Base-by-base conservation (phyloP, 768 basidiomycete species). In the Lentinula aciculospora region DNA sequence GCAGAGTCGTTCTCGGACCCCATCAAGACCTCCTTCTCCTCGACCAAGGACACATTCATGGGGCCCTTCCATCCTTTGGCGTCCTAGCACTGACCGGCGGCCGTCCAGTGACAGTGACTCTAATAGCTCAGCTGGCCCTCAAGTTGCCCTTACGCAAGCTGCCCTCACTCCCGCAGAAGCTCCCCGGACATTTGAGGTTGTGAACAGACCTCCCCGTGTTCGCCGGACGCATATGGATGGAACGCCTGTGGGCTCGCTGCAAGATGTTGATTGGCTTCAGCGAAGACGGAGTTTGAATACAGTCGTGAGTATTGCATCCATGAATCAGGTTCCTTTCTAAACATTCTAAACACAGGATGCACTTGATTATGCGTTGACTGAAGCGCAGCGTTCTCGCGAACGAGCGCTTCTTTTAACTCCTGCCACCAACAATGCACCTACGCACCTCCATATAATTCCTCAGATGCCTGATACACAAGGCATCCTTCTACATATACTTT, bases 221-320 rank as follows among this genome's bases (percentile, higher is more conserved):
- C 74, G 73, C 13, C 70, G 66, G 58, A 61, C 15, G 31, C 39
- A 32, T 19, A 36, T 32, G n/a, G 51, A 53, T 5, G 31, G 32
- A 1, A 29, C 53, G 13, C 39, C 51, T 13, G 19, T 17, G 0
- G 19, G 58, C 25, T 21, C 48, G 2, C 39, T 44, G 19, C 49
- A 50, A 29, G 88, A 92, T 65, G 74, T 89, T 50, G 89, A 89
- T 66, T 92, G 91, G 91, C 73, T 91, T 32, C 80, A 86, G 57
- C 81, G 86, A 51, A 77, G 91, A 53, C 80, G 89, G 58, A 89
- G 85, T 66, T 71, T 87, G 29, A 85, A 83, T 64, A 79, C 81
- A 57, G 82, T 87, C 73, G 89, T 91, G 67, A 66, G 85, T 73
- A 58, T 58, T 54, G 47, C 32, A 37, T 60, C 48, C 53, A 21